These are phyloP conservation scores for Globisporangium canariense DNA, from an alignment of 352 stramenopile species.

Conservation along the genomic window DNA sequence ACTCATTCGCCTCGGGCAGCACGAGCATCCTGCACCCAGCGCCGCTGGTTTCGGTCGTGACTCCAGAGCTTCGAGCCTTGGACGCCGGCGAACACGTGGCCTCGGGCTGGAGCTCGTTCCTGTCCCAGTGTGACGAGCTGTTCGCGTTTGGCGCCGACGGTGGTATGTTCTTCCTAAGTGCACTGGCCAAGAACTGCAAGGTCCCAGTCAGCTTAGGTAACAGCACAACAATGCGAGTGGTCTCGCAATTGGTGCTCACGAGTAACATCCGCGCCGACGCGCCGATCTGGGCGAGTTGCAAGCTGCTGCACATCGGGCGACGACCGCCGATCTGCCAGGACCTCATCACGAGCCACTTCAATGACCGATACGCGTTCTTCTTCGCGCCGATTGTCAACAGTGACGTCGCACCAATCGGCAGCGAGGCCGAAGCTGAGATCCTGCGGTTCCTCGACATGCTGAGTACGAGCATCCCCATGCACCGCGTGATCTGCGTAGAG, in stretches of 20 bases:
- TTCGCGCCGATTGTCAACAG: background rate
- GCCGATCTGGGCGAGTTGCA: conserved; percentile 22
- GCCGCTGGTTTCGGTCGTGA: conserved; percentile 8
- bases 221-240: conserved; percentile 6
- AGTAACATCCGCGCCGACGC: conserved; percentile 22
- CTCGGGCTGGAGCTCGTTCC: conserved; percentile 23
- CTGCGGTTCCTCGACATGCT: conserved; percentile 22
- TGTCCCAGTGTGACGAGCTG: conserved; percentile 20
- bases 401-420: background rate
- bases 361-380: conserved; percentile 16
- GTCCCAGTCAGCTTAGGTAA: conserved; percentile 13
- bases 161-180: conserved; percentile 21
- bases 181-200: conserved; percentile 18
- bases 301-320: conserved; percentile 15
- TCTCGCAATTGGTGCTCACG: conserved; percentile 22
- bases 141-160: conserved; percentile 13
- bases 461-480: conserved; percentile 15
- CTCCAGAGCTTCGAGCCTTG: background rate
- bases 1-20: conserved; percentile 15
- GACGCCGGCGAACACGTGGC: conserved; percentile 8
- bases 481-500: conserved; percentile 18
- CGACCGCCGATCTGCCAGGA: conserved; percentile 19
- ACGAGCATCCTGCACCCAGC: conserved; percentile 11
- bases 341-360: conserved; percentile 18
- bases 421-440: conserved; percentile 17